phyloP scores from a whole-genome alignment of 148 eudicot genomes.

The Rhododendron simsii region DNA sequence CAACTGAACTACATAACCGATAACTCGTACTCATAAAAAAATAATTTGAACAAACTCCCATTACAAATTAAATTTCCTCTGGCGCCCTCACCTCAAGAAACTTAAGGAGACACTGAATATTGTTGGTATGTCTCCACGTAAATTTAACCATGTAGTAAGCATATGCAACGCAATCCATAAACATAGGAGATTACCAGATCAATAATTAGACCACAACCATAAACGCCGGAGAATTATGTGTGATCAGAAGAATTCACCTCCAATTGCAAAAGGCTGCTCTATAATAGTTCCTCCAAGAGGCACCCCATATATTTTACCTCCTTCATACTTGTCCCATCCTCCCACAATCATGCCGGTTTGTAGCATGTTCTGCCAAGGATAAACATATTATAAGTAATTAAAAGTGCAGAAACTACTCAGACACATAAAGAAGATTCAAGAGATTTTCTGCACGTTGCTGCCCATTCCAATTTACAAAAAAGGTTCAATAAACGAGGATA shows the following conservation, averaged over 20 bases:
- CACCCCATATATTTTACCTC: conserved; percentile 87
- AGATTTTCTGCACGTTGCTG: neutral
- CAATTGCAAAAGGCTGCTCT: conserved; percentile 95
- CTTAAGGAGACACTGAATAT: neutral
- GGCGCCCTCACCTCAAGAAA: neutral
- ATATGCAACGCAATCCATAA: neutral
- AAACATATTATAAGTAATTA: neutral
- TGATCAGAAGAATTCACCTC: conserved; percentile 47
- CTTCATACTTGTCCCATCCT: conserved; percentile 96
- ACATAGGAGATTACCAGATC: neutral
- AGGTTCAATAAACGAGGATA: neutral
- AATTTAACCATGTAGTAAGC: neutral
- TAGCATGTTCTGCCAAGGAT: conserved; percentile 59
- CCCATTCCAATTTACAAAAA: neutral
- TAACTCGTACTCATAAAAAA: neutral
- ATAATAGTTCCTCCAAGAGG: conserved; percentile 94
- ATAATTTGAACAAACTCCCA: neutral
- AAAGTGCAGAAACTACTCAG: neutral
- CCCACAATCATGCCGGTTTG: conserved; percentile 94
- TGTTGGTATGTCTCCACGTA: neutral
- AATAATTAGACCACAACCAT: neutral
- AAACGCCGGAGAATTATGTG: neutral
- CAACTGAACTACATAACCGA: neutral
- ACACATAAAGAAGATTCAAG: too few relatives aligned
- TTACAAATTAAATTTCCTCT: neutral